Percentiles rank a stretch among this genome's conserved stretches.
Evolutionary conservation across 208 protist genomes (phyloP).

Genomic region (Crithidia fasciculata): DNA sequence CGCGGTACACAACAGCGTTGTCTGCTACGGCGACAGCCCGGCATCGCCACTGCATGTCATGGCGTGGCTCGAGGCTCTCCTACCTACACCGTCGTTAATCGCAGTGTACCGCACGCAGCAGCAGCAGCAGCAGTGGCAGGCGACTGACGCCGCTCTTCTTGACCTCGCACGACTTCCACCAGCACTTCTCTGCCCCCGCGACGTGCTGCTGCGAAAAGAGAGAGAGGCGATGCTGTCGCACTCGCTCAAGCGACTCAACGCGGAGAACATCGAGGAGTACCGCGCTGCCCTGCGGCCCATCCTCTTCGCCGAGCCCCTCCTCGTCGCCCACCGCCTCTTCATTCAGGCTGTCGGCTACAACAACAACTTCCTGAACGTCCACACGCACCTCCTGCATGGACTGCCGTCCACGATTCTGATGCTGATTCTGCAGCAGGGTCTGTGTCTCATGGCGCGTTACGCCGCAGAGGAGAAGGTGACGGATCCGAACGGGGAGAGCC

Average conservation of each 20-base stretch:
- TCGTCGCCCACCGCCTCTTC: conserved; percentile 72
- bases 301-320: conserved; percentile 73
- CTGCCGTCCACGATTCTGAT: conserved; percentile 63
- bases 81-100: conserved; percentile 17
- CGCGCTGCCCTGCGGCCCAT: conserved; percentile 50
- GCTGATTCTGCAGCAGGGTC: conserved; percentile 60
- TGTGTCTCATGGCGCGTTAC: conserved; percentile 54
- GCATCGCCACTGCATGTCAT: conserved; percentile 26
- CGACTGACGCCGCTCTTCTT: too few relatives aligned
- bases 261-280: conserved; percentile 64
- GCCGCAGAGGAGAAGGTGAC: conserved; percentile 50
- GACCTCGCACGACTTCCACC: neutral
- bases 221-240: conserved; percentile 68
- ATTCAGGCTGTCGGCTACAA: conserved; percentile 76
- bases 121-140: conserved; percentile 11
- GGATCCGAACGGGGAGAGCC: conserved; percentile 38
- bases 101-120: conserved; percentile 17
- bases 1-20: neutral
- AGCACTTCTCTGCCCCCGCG: conserved; percentile 45
- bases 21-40: conserved; percentile 27
- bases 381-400: conserved; percentile 62
- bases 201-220: conserved; percentile 63
- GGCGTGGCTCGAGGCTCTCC: conserved; percentile 21
- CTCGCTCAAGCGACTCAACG: conserved; percentile 72
- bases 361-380: conserved; percentile 76